Conservation (phyloP, 495 filamentous ascomycete species). For the Trichocladium uniseriatum region DNA sequence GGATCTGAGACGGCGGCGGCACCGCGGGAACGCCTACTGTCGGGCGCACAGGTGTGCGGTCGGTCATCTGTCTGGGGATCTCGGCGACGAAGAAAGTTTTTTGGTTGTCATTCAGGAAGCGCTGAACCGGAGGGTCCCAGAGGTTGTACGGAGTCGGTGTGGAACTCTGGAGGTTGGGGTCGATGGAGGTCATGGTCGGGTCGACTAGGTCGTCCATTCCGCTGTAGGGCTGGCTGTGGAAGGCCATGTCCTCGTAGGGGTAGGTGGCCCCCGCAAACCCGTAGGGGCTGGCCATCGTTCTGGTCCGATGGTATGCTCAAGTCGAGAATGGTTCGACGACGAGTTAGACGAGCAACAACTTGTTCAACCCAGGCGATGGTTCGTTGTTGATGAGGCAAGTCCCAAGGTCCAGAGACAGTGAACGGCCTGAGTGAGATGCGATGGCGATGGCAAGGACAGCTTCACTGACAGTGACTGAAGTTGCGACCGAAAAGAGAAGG, state of each 20-base stretch:
- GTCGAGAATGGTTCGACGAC: background rate
- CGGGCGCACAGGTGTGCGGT: conserved; percentile 10
- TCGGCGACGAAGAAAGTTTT: conserved; percentile 15
- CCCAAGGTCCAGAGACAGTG: background rate
- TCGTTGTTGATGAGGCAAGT: background rate
- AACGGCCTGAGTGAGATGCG: too few species aligned
- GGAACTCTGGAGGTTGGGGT: conserved; percentile 15
- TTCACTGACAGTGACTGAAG: background rate
- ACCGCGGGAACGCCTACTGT: conserved; percentile 13
- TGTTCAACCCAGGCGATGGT: background rate
- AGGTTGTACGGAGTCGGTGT: background rate
- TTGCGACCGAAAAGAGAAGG: background rate
- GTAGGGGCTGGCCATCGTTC: conserved; percentile 5
- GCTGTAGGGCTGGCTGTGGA: background rate
- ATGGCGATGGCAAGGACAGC: too few species aligned
- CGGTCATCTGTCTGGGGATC: conserved; percentile 1
- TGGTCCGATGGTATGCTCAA: background rate
- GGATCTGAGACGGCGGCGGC: conserved; percentile 16
- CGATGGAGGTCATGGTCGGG: conserved; percentile 11
- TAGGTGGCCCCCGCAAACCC: background rate
- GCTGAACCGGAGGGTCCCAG: conserved; percentile 18
- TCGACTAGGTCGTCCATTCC: background rate
- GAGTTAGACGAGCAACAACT: too few species aligned
- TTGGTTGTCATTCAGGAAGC: conserved; percentile 23
- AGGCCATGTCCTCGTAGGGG: conserved; percentile 8